These are phyloP conservation scores for Furcasterigmium furcatum DNA, from an alignment of 2,329 filamentous ascomycete genomes.

Conservation along the genomic window DNA sequence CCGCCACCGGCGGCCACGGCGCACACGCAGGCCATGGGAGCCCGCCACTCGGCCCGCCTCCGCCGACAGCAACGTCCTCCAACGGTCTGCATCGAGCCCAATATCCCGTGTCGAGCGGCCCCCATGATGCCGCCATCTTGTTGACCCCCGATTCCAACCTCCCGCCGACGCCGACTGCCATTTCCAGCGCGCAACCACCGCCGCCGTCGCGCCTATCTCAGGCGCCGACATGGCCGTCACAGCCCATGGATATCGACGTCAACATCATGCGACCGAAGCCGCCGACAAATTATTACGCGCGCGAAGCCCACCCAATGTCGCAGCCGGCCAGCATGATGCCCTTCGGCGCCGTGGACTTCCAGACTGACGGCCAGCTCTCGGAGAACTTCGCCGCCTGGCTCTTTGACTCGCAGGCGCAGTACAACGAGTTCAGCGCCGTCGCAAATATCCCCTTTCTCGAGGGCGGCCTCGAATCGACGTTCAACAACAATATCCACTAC, in stretches of 20 bases:
- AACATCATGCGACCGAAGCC: slow-evolving; percentile 32
- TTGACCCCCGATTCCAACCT: slow-evolving; percentile 35
- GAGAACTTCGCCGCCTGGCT: slow-evolving; percentile 50
- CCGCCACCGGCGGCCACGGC: background rate
- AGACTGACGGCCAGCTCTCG: slow-evolving; percentile 28
- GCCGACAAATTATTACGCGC: slow-evolving; percentile 28
- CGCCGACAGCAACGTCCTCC: slow-evolving; percentile 6
- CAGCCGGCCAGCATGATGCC: slow-evolving; percentile 30
- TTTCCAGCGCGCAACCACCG: slow-evolving; percentile 15
- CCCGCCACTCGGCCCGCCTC: background rate
- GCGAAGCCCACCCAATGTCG: slow-evolving; percentile 18
- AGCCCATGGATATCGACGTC: slow-evolving; percentile 25
- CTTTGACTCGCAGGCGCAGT: slow-evolving; percentile 41
- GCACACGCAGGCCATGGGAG: background rate
- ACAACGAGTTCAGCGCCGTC: slow-evolving; percentile 36
- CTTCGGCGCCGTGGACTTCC: slow-evolving; percentile 26
- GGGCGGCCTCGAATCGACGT: slow-evolving; percentile 45
- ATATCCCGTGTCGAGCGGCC: slow-evolving; percentile 22
- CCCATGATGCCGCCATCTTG: slow-evolving; percentile 43
- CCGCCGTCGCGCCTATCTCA: slow-evolving; percentile 16
- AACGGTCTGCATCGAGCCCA: slow-evolving; percentile 10
- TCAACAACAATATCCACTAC: slow-evolving; percentile 48
- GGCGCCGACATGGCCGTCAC: slow-evolving; percentile 23
- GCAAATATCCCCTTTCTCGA: slow-evolving; percentile 43
- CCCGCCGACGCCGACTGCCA: slow-evolving; percentile 19